phyloP scores from a whole-genome alignment of 1,284 basidiomycete genomes.

The Ceratobasidium sp. region DNA sequence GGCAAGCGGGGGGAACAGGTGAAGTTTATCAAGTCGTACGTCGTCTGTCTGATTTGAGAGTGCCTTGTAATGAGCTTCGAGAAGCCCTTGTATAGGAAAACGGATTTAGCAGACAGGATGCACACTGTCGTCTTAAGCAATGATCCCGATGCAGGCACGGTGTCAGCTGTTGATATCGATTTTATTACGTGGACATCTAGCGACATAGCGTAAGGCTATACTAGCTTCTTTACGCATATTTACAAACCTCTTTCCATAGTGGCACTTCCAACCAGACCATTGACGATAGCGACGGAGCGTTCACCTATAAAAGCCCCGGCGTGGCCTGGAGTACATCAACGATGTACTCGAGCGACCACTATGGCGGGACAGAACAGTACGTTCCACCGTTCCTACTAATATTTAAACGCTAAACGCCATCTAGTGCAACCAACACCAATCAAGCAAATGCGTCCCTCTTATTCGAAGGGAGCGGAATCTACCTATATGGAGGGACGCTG shows the following conservation, averaged over 20 bases:
- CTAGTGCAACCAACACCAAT: background rate
- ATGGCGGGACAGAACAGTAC: conserved; percentile 16
- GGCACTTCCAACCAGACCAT: background rate
- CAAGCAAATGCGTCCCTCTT: conserved; percentile 6
- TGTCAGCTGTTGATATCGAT: conserved; percentile 26
- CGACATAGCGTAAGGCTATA: conserved; percentile 6
- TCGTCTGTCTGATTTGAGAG: background rate
- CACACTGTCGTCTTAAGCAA: conserved; percentile 18
- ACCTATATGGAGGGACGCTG: conserved; percentile 36
- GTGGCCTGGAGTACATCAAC: background rate
- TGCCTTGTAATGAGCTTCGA: too few relatives aligned
- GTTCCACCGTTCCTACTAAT: background rate
- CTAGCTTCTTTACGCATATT: background rate
- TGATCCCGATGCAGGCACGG: background rate
- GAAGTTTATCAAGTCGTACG: conserved; percentile 29
- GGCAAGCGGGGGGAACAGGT: conserved; percentile 24
- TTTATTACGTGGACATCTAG: conserved; percentile 34
- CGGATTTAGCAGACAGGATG: conserved; percentile 4
- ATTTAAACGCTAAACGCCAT: background rate
- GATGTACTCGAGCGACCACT: background rate
- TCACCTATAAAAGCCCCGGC: background rate
- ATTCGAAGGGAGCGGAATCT: conserved; percentile 30
- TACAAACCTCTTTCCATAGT: background rate
- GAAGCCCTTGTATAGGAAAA: background rate
- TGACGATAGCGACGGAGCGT: conserved; percentile 13